Evolutionary conservation across 169 alveolate genomes (phyloP).

Genomic region (Cryptosporidium parvum): DNA sequence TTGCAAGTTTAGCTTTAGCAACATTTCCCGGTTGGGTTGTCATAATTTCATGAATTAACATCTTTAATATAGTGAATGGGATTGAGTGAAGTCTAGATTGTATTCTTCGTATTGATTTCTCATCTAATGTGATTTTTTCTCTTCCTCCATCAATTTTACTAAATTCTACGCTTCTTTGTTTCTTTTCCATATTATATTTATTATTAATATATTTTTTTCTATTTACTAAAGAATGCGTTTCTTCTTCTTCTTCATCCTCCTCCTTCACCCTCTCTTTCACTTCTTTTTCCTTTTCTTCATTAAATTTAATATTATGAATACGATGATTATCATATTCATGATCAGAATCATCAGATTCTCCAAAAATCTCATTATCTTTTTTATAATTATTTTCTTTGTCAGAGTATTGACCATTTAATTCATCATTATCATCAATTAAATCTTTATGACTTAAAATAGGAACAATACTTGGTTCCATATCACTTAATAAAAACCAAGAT

Average conservation of each 20-base stretch:
- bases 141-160: background rate
- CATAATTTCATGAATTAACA: constrained; percentile 41
- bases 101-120: constrained; percentile 35
- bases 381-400: background rate
- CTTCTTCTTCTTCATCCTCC: background rate
- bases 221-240: background rate
- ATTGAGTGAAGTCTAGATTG: constrained; percentile 51
- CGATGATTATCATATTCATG: too few species aligned
- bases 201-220: background rate
- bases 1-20: constrained; percentile 44
- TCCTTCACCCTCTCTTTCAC: too few species aligned
- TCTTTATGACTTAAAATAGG: constrained; percentile 38
- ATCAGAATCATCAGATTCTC: background rate
- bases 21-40: constrained; percentile 65
- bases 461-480: constrained; percentile 64
- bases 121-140: background rate
- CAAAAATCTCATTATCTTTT: background rate
- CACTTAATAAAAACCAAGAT: constrained; percentile 69
- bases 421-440: constrained; percentile 8
- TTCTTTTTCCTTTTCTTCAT: background rate
- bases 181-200: background rate
- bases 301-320: too few species aligned
- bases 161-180: background rate
- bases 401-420: background rate
- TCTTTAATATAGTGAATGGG: constrained; percentile 46